phyloP scores from a whole-genome alignment of 2,329 filamentous ascomycete species.

The Ophiostoma quercus region DNA sequence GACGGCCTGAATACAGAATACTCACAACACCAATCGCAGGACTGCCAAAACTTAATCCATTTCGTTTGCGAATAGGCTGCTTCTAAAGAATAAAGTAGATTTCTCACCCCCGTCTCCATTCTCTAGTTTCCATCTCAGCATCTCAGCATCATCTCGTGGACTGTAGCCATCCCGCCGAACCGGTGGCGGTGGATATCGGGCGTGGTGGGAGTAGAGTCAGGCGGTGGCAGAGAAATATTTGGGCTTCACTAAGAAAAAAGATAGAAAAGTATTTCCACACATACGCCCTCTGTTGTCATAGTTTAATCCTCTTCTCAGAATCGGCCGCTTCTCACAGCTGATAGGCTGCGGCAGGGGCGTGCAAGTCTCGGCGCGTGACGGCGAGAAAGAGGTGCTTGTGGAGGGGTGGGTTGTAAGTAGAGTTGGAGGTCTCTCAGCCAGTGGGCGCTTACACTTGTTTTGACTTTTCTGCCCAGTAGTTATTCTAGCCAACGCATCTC shows the following conservation, averaged over 20 bases:
- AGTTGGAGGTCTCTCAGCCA: slow-evolving; percentile 12
- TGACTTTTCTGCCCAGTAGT: not conserved
- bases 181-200: slow-evolving; percentile 7
- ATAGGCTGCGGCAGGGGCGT: slow-evolving; percentile 18
- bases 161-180: slow-evolving; percentile 2
- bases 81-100: not conserved
- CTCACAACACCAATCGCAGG: not conserved
- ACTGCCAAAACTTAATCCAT: not conserved
- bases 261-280: not conserved
- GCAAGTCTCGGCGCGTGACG: slow-evolving; percentile 17
- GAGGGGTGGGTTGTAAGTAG: not conserved
- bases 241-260: too few species aligned
- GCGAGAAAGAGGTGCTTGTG: slow-evolving; percentile 17
- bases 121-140: not conserved
- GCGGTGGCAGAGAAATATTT: too few species aligned
- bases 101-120: not conserved
- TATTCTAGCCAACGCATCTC: slow-evolving; percentile 2
- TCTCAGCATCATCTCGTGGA: not conserved
- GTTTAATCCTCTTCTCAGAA: not conserved
- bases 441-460: slow-evolving; percentile 18
- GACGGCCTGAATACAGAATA: not conserved
- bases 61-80: not conserved
- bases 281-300: not conserved
- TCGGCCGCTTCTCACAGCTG: slow-evolving; percentile 7
- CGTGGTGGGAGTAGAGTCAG: not conserved